Percentiles rank a stretch among this genome's conserved stretches.
These are phyloP conservation scores for Vitis rupestris DNA, from an alignment of 164 flowering plant species.

Conservation along the genomic window DNA sequence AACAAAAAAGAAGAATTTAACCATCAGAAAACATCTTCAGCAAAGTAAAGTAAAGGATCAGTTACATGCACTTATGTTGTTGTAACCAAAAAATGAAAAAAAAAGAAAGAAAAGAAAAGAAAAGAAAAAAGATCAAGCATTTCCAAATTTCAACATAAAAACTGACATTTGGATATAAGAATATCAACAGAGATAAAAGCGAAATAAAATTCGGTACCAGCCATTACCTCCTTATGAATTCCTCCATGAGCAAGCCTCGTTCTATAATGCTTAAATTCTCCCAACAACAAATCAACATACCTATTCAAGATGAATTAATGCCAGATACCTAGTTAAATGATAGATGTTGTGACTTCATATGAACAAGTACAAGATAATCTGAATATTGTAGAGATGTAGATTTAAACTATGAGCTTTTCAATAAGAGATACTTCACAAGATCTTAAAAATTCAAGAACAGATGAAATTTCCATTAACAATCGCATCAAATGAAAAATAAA, in stretches of 20 bases:
- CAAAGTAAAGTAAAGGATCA: no score
- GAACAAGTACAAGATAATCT: not conserved
- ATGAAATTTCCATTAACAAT: not conserved
- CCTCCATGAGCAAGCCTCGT: constrained; percentile 93
- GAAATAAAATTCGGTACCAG: not conserved
- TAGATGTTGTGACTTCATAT: not conserved
- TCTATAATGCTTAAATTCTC: constrained; percentile 95
- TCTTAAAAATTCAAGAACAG: not conserved
- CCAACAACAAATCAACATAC: constrained; percentile 93
- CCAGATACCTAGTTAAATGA: not conserved
- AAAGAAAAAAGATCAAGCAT: no score
- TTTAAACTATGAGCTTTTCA: not conserved
- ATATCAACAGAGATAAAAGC: no score
- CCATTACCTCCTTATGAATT: constrained; percentile 72
- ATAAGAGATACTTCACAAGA: not conserved
- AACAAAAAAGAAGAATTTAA: no score
- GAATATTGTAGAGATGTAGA: not conserved
- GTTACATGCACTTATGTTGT: no score
- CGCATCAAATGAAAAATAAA: no score
- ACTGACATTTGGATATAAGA: no score
- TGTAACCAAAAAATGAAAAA: no score
- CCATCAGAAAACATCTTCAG: no score
- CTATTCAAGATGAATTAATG: constrained; percentile 32
- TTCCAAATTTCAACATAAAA: not conserved
- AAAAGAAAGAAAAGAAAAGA: no score